Evolutionary conservation across 108 stramenopile species (phyloP).

Genomic region (Mediolabrus comicus): DNA sequence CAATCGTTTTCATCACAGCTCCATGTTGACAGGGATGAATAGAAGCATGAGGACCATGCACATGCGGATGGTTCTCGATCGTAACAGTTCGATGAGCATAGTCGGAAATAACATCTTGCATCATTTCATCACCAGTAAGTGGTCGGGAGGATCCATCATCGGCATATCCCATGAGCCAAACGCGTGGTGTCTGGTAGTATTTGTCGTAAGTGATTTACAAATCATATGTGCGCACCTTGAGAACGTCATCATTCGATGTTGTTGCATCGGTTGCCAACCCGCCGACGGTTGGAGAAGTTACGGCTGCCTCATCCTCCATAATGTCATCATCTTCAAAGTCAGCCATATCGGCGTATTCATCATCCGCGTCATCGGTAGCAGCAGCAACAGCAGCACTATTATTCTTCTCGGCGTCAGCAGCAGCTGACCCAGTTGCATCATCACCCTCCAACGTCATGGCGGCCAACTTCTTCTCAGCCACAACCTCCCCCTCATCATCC

Average conservation of each 20-base stretch:
- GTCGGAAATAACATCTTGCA: conserved; percentile 97
- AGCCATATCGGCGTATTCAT: conserved; percentile 91
- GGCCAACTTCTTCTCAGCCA: conserved; percentile 23
- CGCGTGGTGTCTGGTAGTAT: conserved; percentile 98
- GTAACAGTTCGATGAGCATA: conserved; percentile 99
- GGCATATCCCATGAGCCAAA: conserved; percentile 94
- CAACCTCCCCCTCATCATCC: conserved; percentile 73
- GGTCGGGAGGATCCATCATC: conserved; percentile 73
- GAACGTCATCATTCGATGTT: conserved; percentile 48
- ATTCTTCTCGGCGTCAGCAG: background rate
- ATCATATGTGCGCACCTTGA: conserved; percentile 94
- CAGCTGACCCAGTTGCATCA: too few relatives aligned
- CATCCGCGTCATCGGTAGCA: conserved; percentile 41
- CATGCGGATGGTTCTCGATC: conserved; percentile 96
- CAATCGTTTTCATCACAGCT: conserved; percentile 97
- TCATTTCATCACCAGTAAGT: conserved; percentile 87
- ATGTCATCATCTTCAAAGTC: conserved; percentile 88
- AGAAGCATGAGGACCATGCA: conserved; percentile 80
- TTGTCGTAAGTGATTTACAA: conserved; percentile 97
- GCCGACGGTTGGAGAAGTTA: conserved; percentile 15
- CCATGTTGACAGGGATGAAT: conserved; percentile 99
- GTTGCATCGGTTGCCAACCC: conserved; percentile 4
- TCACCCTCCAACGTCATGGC: background rate
- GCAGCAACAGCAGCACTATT: background rate
- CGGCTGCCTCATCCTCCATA: conserved; percentile 70